These are phyloP conservation scores for Clavispora fructus DNA, from an alignment of 805 yeast species.

Conservation along the genomic window DNA sequence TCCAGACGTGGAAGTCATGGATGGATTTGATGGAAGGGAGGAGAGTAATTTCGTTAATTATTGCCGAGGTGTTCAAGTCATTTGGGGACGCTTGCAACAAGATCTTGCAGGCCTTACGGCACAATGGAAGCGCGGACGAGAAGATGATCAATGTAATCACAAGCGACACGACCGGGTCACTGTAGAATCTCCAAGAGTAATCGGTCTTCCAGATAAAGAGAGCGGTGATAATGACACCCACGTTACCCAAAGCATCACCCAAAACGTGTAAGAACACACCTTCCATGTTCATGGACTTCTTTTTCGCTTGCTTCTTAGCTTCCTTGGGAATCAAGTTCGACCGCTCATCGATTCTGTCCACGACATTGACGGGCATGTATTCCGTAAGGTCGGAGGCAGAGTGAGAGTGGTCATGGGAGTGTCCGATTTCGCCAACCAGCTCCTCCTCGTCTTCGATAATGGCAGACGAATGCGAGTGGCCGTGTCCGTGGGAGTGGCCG, in stretches of 20 bases:
- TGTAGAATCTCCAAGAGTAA: slow-evolving; percentile 78
- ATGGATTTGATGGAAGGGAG: slow-evolving; percentile 75
- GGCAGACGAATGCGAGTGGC: slow-evolving; percentile 6
- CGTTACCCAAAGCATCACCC: slow-evolving; percentile 94
- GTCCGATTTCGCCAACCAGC: slow-evolving; percentile 1
- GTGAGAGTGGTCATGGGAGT: slow-evolving; percentile 26
- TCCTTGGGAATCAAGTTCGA: slow-evolving; percentile 24
- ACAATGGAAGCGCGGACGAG: slow-evolving; percentile 85
- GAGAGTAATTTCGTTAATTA: slow-evolving; percentile 60
- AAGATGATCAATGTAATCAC: slow-evolving; percentile 85
- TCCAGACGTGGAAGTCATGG: slow-evolving; percentile 97
- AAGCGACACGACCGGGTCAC: slow-evolving; percentile 83
- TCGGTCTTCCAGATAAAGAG: slow-evolving; percentile 91
- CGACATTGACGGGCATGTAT: slow-evolving; percentile 45
- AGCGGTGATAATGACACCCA: slow-evolving; percentile 90
- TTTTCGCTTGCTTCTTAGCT: slow-evolving; percentile 7
- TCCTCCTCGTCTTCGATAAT: background rate
- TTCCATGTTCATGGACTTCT: slow-evolving; percentile 86
- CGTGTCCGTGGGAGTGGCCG: slow-evolving; percentile 45
- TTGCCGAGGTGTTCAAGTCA: slow-evolving; percentile 69
- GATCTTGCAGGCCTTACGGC: slow-evolving; percentile 80
- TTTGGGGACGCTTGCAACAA: slow-evolving; percentile 90
- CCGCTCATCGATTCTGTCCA: slow-evolving; percentile 35
- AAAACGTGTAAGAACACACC: slow-evolving; percentile 94
- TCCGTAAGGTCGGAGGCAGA: slow-evolving; percentile 29